Evolutionary conservation across 768 basidiomycete genomes (phyloP).

Genomic region (Butyriboletus loyo): DNA sequence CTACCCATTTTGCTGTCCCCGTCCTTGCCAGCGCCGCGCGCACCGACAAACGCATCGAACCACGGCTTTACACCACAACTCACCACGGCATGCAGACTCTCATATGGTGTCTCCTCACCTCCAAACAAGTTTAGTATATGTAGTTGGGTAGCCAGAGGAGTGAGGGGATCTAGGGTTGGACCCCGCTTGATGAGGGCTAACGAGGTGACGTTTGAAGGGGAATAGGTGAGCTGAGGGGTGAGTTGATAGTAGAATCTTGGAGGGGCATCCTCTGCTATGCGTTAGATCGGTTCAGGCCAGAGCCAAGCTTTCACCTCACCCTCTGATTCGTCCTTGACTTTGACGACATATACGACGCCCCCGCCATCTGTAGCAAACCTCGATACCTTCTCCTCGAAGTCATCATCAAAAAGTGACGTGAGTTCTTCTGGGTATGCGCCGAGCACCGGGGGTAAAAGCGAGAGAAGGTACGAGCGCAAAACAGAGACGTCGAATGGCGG

Average conservation of each 20-base stretch:
- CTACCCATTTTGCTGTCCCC: conserved; percentile 79
- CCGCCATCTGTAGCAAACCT: conserved; percentile 76
- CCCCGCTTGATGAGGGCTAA: conserved; percentile 94
- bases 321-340: conserved; percentile 70
- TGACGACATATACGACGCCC: conserved; percentile 79
- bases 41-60: conserved; percentile 96
- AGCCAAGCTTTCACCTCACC: conserved; percentile 42
- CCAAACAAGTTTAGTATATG: conserved; percentile 92
- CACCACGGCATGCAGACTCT: conserved; percentile 91
- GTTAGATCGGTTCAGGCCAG: conserved; percentile 6
- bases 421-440: conserved; percentile 67
- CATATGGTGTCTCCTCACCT: conserved; percentile 88
- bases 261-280: conserved; percentile 55
- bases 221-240: conserved; percentile 73
- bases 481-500: conserved; percentile 61
- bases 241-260: conserved; percentile 66
- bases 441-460: conserved; percentile 78
- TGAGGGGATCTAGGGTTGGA: conserved; percentile 74
- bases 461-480: conserved; percentile 68
- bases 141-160: conserved; percentile 79
- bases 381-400: conserved; percentile 71
- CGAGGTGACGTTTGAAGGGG: conserved; percentile 75
- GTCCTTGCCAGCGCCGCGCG: conserved; percentile 73
- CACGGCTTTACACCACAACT: conserved; percentile 95
- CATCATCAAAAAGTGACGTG: conserved; percentile 64